Conservation (phyloP, 73 alveolate species). For the Stentor roeselii region DNA sequence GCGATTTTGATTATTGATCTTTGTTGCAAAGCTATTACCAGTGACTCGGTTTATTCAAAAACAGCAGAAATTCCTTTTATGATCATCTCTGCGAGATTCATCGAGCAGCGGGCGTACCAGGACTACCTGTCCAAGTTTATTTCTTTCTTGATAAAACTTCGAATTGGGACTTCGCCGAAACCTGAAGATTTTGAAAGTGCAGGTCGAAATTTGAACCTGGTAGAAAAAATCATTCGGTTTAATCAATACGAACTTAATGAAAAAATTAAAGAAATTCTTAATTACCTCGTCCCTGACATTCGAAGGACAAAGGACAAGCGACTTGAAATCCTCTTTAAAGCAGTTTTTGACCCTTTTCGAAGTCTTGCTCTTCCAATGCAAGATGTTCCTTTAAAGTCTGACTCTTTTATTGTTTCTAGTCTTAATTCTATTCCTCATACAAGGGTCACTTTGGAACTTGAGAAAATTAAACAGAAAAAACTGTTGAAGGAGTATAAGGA, state of each 20-base stretch:
- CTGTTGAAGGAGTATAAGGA: neutral
- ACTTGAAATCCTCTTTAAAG: neutral
- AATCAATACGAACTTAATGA: neutral
- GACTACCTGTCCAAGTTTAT: neutral
- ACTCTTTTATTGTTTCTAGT: too few relatives aligned
- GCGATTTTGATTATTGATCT: constrained; percentile 61
- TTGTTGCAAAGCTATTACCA: constrained; percentile 80
- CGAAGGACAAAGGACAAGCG: neutral
- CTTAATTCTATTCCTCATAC: too few relatives aligned
- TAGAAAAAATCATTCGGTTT: neutral
- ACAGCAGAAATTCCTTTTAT: constrained; percentile 72
- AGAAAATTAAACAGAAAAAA: neutral
- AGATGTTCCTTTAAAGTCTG: neutral
- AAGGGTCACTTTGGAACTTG: neutral
- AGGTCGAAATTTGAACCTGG: constrained; percentile 62
- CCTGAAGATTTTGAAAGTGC: neutral
- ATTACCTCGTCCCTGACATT: neutral
- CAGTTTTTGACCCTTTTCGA: neutral
- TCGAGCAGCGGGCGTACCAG: neutral
- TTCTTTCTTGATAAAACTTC: neutral
- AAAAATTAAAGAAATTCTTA: neutral
- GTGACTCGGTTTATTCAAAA: constrained; percentile 61
- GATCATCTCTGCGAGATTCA: constrained; percentile 61
- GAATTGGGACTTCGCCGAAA: neutral
- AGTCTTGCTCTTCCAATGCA: neutral